Base-by-base conservation (phyloP, 1,284 basidiomycete genomes). In the Blastosporella zonata region DNA sequence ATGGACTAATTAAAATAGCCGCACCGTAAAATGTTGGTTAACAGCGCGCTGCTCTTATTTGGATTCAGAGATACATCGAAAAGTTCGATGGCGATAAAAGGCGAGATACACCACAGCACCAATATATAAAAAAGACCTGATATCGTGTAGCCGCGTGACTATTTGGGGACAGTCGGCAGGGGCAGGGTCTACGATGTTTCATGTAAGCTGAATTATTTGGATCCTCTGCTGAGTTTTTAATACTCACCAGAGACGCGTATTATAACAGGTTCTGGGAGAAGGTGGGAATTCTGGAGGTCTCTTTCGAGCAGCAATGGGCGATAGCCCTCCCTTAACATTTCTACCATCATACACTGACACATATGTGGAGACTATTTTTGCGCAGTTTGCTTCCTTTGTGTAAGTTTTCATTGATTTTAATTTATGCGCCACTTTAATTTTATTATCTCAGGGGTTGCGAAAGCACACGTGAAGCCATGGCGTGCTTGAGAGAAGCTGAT, bases 91-190 rank as follows among this genome's bases (percentile, higher is more conserved):
- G 69, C 21, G 66, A 71, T 52, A 57, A 53, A 15, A 59, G 41
- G 67, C 63, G n/a, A 34, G 33, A 4, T 5, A 15, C 33, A 6
- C 28, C n/a, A n/a, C n/a, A n/a, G n/a, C n/a, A n/a, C n/a, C n/a
- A n/a, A n/a, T n/a, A n/a, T n/a, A n/a, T n/a, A n/a, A n/a, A n/a
- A n/a, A n/a, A n/a, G n/a, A n/a, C n/a, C n/a, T n/a, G n/a, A n/a
- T 48, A 36, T 39, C 27, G 3, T 18, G 22, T 40, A 66, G 65
- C 17, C 59, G 58, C 29, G 67, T 70, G 15, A 69, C 68, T 10
- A 69, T 71, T 2, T 71, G 66, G 66, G 70, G 70, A 9, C 57
- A 69, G 57, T 68, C 67, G 33, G 68, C 69, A 15, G 70, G 70
- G 21, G 67, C 69, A 43, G 69, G 68, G 13, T 62, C 68, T 17